Evolutionary conservation across 2,329 filamentous ascomycete genomes (phyloP).

Genomic region (Periconia digitata): DNA sequence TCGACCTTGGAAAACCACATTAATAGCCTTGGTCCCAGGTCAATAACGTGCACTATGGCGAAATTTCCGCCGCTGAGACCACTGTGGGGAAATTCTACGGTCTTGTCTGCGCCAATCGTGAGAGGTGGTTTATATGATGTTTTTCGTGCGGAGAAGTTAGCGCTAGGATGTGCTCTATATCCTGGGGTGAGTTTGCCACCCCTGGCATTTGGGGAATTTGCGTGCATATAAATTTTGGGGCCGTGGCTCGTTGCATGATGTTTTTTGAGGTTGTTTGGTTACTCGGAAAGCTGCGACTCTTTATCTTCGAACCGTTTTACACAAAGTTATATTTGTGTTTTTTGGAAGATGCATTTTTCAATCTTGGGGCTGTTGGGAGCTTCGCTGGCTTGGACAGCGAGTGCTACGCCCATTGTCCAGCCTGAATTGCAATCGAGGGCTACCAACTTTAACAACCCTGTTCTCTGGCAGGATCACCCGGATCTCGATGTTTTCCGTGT

Average conservation of each 20-base stretch:
- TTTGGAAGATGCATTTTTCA: neutral
- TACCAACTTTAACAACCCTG: conserved; percentile 51
- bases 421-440: conserved; percentile 1
- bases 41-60: neutral
- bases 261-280: no score
- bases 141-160: neutral
- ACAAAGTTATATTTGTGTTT: no score
- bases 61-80: neutral
- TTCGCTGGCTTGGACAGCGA: neutral
- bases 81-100: neutral
- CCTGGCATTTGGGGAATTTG: no score
- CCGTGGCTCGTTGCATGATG: no score
- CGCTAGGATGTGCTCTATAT: no score
- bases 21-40: neutral
- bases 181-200: neutral
- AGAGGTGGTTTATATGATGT: neutral
- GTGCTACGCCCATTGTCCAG: neutral
- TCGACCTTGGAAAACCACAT: neutral
- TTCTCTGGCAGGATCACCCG: conserved; percentile 59
- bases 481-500: conserved; percentile 59
- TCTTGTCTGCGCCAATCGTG: neutral
- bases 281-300: no score
- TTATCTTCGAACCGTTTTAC: no score
- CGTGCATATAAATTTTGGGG: no score
- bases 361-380: neutral